These are phyloP conservation scores for Penicillium cinerascens DNA, from an alignment of 495 filamentous ascomycete genomes.

Conservation along the genomic window DNA sequence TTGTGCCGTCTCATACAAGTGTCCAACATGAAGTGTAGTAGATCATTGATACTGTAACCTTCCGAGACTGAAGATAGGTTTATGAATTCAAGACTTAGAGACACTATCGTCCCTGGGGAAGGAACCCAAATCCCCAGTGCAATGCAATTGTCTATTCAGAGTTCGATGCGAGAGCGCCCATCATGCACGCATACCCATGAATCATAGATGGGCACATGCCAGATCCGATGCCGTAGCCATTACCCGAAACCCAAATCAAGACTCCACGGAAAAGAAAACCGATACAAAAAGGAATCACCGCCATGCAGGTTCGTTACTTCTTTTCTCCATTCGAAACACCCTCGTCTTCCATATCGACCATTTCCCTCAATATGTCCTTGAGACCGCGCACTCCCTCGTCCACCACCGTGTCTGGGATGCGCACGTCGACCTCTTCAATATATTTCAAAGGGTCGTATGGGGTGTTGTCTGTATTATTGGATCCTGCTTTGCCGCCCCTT, in stretches of 20 bases:
- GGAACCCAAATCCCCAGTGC: constrained; percentile 2
- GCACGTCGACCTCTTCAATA: constrained; percentile 39
- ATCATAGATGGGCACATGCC: constrained; percentile 16
- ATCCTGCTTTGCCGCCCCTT: constrained; percentile 12
- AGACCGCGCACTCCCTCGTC: constrained; percentile 45
- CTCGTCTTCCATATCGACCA: constrained; percentile 47
- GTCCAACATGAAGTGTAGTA: no score
- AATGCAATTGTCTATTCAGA: constrained; percentile 25
- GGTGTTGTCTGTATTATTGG: constrained; percentile 13
- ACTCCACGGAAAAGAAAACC: constrained; percentile 13
- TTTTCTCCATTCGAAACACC: constrained; percentile 28
- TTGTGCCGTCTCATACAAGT: no score
- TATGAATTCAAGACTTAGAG: background rate
- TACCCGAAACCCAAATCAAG: constrained; percentile 16
- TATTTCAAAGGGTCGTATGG: constrained; percentile 25
- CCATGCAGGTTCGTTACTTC: constrained; percentile 27
- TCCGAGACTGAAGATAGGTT: background rate
- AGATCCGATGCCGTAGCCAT: constrained; percentile 12
- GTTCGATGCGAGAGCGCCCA: constrained; percentile 15
- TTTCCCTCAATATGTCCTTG: constrained; percentile 47
- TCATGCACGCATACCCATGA: constrained; percentile 17
- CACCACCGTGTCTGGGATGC: constrained; percentile 40
- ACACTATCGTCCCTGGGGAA: background rate
- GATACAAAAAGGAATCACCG: constrained; percentile 6
- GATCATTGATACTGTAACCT: background rate